These are phyloP conservation scores for Durotheca rogersii DNA, from an alignment of 495 filamentous ascomycete genomes.

Conservation along the genomic window DNA sequence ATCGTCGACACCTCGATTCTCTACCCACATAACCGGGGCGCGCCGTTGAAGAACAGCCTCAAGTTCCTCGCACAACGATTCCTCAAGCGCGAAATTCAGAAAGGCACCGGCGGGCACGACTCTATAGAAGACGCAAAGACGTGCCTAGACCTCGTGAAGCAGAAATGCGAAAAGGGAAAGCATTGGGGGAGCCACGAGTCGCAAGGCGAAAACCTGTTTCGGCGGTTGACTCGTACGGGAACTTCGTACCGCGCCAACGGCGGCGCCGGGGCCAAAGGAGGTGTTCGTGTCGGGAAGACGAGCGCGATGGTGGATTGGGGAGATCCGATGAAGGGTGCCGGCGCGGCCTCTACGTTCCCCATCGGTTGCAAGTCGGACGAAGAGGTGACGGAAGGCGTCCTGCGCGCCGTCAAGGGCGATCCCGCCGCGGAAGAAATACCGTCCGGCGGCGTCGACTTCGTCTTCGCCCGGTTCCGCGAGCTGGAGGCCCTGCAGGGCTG, in stretches of 20 bases:
- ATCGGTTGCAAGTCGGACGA: conserved; percentile 75
- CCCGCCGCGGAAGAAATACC: conserved; percentile 61
- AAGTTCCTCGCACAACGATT: conserved; percentile 83
- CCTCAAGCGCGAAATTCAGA: conserved; percentile 81
- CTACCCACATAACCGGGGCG: conserved; percentile 61
- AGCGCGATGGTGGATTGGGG: conserved; percentile 91
- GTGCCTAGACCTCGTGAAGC: conserved; percentile 87
- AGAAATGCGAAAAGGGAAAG: conserved; percentile 90
- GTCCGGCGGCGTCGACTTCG: conserved; percentile 75
- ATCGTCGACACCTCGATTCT: conserved; percentile 87
- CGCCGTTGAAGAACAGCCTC: conserved; percentile 65
- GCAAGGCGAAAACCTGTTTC: conserved; percentile 82
- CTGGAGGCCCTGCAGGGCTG: conserved; percentile 80
- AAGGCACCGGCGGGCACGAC: conserved; percentile 68
- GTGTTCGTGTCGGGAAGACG: conserved; percentile 56
- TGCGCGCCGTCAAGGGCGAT: conserved; percentile 69
- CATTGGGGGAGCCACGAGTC: conserved; percentile 75
- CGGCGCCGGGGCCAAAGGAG: conserved; percentile 48
- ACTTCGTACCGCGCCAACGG: conserved; percentile 54
- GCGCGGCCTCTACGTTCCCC: conserved; percentile 65
- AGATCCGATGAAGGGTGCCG: conserved; percentile 69
- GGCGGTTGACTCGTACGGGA: conserved; percentile 64
- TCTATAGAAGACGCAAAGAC: conserved; percentile 89
- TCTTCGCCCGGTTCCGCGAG: conserved; percentile 84
- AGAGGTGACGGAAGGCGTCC: conserved; percentile 69